These are phyloP conservation scores for Aureobasidium zeae DNA, from an alignment of 2,329 filamentous ascomycete species.

Conservation along the genomic window DNA sequence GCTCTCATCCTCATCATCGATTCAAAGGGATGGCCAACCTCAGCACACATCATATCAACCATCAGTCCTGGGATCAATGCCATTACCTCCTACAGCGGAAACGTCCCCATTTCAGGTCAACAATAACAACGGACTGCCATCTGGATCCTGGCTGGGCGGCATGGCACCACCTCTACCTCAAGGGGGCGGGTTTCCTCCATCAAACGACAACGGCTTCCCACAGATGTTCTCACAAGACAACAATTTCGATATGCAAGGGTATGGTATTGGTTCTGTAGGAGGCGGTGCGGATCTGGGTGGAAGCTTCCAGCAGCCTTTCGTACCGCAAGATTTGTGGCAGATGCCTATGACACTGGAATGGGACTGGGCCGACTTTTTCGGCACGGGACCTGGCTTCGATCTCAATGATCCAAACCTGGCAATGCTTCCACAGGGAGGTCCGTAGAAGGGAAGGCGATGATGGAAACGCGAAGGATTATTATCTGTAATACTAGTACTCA, in stretches of 20 bases:
- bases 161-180: neutral
- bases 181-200: neutral
- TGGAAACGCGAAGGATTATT: no score
- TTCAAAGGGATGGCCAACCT: neutral
- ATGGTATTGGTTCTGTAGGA: neutral
- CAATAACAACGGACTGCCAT: neutral
- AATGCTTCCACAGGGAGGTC: neutral
- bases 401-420: conserved; percentile 1
- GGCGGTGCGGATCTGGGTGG: conserved; percentile 23
- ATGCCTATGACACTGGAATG: conserved; percentile 95
- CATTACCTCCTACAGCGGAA: neutral
- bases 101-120: neutral
- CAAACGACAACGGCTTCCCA: neutral
- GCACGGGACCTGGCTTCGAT: conserved; percentile 14
- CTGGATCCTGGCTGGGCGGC: neutral
- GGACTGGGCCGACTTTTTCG: conserved; percentile 53
- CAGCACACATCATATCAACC: neutral
- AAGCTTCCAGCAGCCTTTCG: conserved; percentile 71
- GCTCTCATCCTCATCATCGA: conserved; percentile 8
- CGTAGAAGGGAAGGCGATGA: neutral
- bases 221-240: neutral
- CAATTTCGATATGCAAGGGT: conserved; percentile 18
- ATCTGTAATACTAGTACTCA: no score
- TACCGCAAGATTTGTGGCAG: conserved; percentile 89
- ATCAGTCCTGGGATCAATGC: neutral